A percentile compares a stretch with the other conserved stretches of the same genome.
phyloP scores from a whole-genome alignment of 2,329 filamentous ascomycete species.

The Xylariales sp. region DNA sequence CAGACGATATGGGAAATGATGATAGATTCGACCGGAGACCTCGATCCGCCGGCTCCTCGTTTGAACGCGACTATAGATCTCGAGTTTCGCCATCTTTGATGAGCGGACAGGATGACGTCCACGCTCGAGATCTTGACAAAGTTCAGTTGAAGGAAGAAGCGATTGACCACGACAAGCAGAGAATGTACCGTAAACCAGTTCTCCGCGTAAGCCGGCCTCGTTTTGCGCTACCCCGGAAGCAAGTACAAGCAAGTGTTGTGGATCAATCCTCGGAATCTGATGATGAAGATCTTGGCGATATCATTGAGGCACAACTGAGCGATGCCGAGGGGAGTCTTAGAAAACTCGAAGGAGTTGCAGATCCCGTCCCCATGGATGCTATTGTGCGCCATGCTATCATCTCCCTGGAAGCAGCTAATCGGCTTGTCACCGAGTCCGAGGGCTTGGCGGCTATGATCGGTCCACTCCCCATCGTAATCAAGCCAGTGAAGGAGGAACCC shows the following conservation, averaged over 20 bases:
- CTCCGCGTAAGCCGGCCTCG: conserved; percentile 23
- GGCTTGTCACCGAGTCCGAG: conserved; percentile 41
- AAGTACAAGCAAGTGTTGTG: conserved; percentile 20
- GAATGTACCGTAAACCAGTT: conserved; percentile 6
- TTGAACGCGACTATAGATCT: conserved; percentile 15
- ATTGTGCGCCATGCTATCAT: conserved; percentile 42
- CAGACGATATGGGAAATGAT: conserved; percentile 12
- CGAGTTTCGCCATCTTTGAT: conserved; percentile 11
- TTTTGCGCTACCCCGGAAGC: conserved; percentile 36
- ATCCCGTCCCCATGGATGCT: conserved; percentile 34
- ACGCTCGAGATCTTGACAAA: conserved; percentile 6
- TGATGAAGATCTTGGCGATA: conserved; percentile 55
- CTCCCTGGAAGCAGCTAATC: conserved; percentile 44
- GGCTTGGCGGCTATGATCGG: conserved; percentile 39
- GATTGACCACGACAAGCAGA: neutral
- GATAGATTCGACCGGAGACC: conserved; percentile 14
- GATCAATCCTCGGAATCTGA: conserved; percentile 47
- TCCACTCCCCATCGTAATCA: conserved; percentile 29
- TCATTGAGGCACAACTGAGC: conserved; percentile 48
- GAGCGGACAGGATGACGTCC: too few relatives aligned
- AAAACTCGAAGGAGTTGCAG: conserved; percentile 35
- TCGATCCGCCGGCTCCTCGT: conserved; percentile 18
- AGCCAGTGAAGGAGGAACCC: conserved; percentile 14
- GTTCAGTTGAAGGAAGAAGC: conserved; percentile 11
- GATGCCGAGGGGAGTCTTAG: conserved; percentile 46